A percentile compares a stretch with the other conserved stretches of the same genome.
Conservation (phyloP, 2,329 filamentous ascomycete genomes). For the Sporothrix curviconia region DNA sequence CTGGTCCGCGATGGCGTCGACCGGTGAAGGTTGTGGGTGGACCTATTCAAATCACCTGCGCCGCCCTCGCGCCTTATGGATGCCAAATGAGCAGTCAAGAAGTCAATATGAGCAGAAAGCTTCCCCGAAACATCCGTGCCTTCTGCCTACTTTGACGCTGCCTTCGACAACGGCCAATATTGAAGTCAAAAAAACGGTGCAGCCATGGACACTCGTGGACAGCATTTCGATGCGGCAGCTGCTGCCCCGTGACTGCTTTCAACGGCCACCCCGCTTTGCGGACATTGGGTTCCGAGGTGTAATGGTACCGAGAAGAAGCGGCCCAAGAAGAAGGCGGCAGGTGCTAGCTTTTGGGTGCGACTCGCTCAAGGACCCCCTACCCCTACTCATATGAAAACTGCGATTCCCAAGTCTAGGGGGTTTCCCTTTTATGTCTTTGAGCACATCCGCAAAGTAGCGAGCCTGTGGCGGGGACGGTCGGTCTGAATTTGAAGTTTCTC, state of each 20-base stretch:
- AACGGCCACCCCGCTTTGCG: conserved; percentile 80
- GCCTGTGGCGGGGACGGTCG: conserved; percentile 12
- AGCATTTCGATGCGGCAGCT: conserved; percentile 86
- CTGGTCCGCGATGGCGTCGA: neutral
- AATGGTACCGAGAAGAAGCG: conserved; percentile 55
- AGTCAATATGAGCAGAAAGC: too few species aligned
- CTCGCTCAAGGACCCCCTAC: too few species aligned
- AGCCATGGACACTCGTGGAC: conserved; percentile 79
- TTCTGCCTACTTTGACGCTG: conserved; percentile 81
- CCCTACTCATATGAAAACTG: too few species aligned
- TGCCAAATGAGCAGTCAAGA: too few species aligned
- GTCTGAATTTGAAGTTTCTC: conserved; percentile 13
- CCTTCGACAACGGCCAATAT: conserved; percentile 46
- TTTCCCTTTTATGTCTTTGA: conserved; percentile 43
- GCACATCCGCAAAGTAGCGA: conserved; percentile 27
- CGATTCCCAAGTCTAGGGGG: conserved; percentile 21
- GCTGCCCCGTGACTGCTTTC: conserved; percentile 85
- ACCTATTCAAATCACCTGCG: conserved; percentile 22
- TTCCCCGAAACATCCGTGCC: conserved; percentile 83
- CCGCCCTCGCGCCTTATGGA: too few species aligned
- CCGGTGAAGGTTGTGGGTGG: neutral
- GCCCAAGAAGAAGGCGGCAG: conserved; percentile 26
- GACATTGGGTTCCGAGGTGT: conserved; percentile 71
- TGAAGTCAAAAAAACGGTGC: conserved; percentile 68
- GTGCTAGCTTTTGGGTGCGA: too few species aligned